Conservation (phyloP, 2,329 filamentous ascomycete genomes). For the Pseudofabraea citricarpa region DNA sequence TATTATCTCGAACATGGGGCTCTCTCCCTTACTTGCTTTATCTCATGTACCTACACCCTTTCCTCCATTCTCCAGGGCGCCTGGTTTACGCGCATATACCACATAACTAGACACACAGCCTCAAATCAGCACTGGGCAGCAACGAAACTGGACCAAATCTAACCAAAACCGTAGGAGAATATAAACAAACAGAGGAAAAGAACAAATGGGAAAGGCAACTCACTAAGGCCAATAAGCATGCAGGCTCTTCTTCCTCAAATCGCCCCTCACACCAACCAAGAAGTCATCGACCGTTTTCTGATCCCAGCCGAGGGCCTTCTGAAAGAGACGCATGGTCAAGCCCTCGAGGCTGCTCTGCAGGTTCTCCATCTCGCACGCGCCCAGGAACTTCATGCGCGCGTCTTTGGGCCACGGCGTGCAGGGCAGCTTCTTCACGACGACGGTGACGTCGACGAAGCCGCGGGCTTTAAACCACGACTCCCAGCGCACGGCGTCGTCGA, state of each 20-base stretch:
- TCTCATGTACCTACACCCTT: too few relatives aligned
- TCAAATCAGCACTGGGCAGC: too few relatives aligned
- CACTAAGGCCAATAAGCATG: slow-evolving; percentile 15
- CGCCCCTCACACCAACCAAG: slow-evolving; percentile 28
- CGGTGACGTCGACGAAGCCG: slow-evolving; percentile 45
- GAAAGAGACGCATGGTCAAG: slow-evolving; percentile 26
- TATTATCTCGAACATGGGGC: too few relatives aligned
- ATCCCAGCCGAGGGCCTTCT: slow-evolving; percentile 30
- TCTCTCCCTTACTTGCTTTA: too few relatives aligned
- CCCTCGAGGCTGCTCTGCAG: slow-evolving; percentile 4
- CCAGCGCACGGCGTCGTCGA: slow-evolving; percentile 4
- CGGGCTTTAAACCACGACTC: slow-evolving; percentile 36
- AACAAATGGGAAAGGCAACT: too few relatives aligned
- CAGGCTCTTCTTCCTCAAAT: slow-evolving; percentile 27
- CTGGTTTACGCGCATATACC: too few relatives aligned
- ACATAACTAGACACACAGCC: too few relatives aligned
- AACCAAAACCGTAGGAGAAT: too few relatives aligned
- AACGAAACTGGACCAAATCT: too few relatives aligned
- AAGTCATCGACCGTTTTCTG: slow-evolving; percentile 29
- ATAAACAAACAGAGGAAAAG: too few relatives aligned
- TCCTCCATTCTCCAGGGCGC: too few relatives aligned
- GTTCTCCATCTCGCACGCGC: slow-evolving; percentile 19
- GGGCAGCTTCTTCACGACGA: slow-evolving; percentile 43
- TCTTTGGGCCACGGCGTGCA: slow-evolving; percentile 46
- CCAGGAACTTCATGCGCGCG: slow-evolving; percentile 44